These are phyloP conservation scores for Platanthera zijinensis DNA, from an alignment of 106 monocot species.

Conservation along the genomic window DNA sequence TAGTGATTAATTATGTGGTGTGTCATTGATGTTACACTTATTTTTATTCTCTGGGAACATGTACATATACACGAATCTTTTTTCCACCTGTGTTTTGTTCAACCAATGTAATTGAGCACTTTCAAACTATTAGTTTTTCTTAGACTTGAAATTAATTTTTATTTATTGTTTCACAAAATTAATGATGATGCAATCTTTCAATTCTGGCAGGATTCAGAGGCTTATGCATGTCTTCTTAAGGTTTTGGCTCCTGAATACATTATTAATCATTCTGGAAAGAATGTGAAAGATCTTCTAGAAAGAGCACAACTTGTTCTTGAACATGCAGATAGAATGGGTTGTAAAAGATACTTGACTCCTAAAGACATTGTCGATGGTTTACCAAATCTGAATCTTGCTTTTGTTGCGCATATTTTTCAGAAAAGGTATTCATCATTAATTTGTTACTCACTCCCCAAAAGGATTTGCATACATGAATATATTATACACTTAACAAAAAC, in stretches of 20 bases:
- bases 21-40: not conserved
- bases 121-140: not conserved
- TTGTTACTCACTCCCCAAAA: not conserved
- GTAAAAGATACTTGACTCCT: conserved; percentile 88
- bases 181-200: not conserved
- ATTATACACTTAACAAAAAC: not conserved
- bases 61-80: not conserved
- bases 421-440: conserved; percentile 44
- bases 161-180: not conserved
- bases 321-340: conserved; percentile 93
- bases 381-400: conserved; percentile 86
- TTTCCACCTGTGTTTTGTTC: not conserved
- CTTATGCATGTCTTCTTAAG: conserved; percentile 69
- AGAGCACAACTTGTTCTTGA: conserved; percentile 84
- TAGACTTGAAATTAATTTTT: not conserved
- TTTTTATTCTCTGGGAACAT: not conserved
- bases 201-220: conserved; percentile 69
- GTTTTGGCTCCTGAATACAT: conserved; percentile 78
- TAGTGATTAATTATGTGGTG: not conserved
- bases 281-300: conserved; percentile 55
- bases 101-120: not conserved
- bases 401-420: conserved; percentile 90
- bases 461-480: not conserved
- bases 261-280: conserved; percentile 27
- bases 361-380: conserved; percentile 86